phyloP scores from a whole-genome alignment of 768 basidiomycete species.

The Candolleomyces efflorescens region DNA sequence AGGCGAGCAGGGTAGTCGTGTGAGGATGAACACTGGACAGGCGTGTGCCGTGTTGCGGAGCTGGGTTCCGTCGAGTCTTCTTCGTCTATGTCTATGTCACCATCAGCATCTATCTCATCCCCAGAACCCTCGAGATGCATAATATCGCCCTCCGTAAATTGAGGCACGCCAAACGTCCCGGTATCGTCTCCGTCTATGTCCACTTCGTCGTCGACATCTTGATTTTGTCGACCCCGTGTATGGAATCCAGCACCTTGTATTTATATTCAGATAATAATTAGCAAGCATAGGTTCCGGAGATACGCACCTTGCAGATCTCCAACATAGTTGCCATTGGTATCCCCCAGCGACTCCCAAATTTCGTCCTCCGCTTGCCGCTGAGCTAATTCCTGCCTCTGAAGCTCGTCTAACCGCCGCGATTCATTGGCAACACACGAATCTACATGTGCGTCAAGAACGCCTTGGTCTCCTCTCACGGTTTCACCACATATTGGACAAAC shows the following conservation, averaged over 20 bases:
- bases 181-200: constrained; percentile 80
- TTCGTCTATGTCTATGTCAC: constrained; percentile 36
- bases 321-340: constrained; percentile 35
- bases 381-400: constrained; percentile 31
- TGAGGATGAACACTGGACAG: too few species aligned
- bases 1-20: constrained; percentile 1
- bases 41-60: constrained; percentile 22
- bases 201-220: constrained; percentile 75
- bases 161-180: constrained; percentile 58
- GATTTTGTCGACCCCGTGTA: constrained; percentile 47
- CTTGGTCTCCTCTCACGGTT: constrained; percentile 58
- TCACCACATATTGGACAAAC: constrained; percentile 70
- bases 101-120: constrained; percentile 22
- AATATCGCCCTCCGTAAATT: constrained; percentile 76
- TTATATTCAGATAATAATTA: background rate
- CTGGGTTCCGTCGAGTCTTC: constrained; percentile 33
- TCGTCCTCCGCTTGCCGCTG: constrained; percentile 25
- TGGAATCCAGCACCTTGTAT: constrained; percentile 66
- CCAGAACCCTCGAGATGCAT: constrained; percentile 29
- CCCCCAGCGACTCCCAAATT: constrained; percentile 23
- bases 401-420: constrained; percentile 37
- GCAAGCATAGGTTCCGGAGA: constrained; percentile 8
- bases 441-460: constrained; percentile 77
- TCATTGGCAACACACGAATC: constrained; percentile 71
- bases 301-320: constrained; percentile 45